Conservation (phyloP, 140 eudicot species). For the Bidens hawaiensis region DNA sequence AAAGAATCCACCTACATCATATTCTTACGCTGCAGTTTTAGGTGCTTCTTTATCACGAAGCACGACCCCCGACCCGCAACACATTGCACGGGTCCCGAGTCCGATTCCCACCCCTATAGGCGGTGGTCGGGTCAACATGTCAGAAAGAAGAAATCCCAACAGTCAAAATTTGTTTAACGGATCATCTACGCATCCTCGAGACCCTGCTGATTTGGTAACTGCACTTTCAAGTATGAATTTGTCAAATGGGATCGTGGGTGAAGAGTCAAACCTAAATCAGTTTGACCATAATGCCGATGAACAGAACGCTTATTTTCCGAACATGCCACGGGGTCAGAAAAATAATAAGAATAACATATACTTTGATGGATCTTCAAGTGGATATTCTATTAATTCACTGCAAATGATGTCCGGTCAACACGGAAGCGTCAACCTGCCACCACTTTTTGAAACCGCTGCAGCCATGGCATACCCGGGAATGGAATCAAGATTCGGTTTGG, state of each 20-base stretch:
- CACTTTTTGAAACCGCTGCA: conserved; percentile 81
- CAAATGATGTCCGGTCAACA: conserved; percentile 67
- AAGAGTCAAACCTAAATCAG: conserved; percentile 42
- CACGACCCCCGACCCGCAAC: conserved; percentile 95
- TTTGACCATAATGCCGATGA: conserved; percentile 48
- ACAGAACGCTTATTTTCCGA: conserved; percentile 49
- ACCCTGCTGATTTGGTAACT: conserved; percentile 54
- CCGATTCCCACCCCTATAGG: conserved; percentile 93
- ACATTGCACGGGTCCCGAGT: conserved; percentile 82
- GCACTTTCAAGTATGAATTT: conserved; percentile 82
- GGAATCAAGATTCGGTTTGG: conserved; percentile 69
- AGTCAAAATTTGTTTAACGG: conserved; percentile 58
- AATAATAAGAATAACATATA: conserved; percentile 35
- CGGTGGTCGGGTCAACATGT: conserved; percentile 48
- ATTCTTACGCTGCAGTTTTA: conserved; percentile 88
- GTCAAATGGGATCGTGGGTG: conserved; percentile 52
- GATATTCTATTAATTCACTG: conserved; percentile 60
- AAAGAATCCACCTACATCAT: conserved; percentile 59
- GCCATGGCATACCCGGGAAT: conserved; percentile 75
- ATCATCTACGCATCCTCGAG: conserved; percentile 35
- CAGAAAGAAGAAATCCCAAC: conserved; percentile 56
- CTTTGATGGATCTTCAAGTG: conserved; percentile 51
- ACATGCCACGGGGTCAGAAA: conserved; percentile 39
- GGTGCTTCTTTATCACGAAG: conserved; percentile 95
- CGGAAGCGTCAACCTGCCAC: conserved; percentile 69